Conservation (phyloP, 306 rosid species). For the Vachellia collinsii region DNA sequence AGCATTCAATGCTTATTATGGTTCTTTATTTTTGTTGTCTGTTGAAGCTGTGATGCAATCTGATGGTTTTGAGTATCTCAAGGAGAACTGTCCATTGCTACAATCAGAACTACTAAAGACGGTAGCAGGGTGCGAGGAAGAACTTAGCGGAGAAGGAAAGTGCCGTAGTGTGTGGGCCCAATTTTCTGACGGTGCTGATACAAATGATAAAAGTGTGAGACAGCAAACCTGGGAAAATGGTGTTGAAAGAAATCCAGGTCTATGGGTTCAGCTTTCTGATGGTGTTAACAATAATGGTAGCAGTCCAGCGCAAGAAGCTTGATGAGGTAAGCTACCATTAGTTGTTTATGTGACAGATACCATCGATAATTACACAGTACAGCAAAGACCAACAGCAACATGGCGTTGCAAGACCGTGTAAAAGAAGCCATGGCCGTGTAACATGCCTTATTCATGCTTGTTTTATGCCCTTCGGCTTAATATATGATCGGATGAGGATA, state of each 20-base stretch:
- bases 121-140: constrained; percentile 92
- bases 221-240: constrained; percentile 91
- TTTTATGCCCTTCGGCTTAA: constrained; percentile 6
- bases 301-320: constrained; percentile 75
- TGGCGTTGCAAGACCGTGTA: constrained; percentile 28
- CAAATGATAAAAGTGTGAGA: constrained; percentile 79
- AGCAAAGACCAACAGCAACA: constrained; percentile 30
- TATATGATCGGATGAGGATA: constrained; percentile 19
- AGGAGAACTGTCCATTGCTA: constrained; percentile 83
- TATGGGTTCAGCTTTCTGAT: constrained; percentile 81
- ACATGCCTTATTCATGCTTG: constrained; percentile 22
- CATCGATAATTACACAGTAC: constrained; percentile 26
- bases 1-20: constrained; percentile 24
- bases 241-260: constrained; percentile 63
- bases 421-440: constrained; percentile 39
- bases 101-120: constrained; percentile 95
- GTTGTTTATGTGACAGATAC: constrained; percentile 29
- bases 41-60: constrained; percentile 95
- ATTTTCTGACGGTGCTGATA: constrained; percentile 90
- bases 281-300: constrained; percentile 68
- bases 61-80: constrained; percentile 89
- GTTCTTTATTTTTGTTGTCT: constrained; percentile 23
- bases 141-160: constrained; percentile 84
- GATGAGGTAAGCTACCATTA: constrained; percentile 40
- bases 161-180: constrained; percentile 94